Conservation (phyloP, 106 monocot genomes). For the Vanilla planifolia region DNA sequence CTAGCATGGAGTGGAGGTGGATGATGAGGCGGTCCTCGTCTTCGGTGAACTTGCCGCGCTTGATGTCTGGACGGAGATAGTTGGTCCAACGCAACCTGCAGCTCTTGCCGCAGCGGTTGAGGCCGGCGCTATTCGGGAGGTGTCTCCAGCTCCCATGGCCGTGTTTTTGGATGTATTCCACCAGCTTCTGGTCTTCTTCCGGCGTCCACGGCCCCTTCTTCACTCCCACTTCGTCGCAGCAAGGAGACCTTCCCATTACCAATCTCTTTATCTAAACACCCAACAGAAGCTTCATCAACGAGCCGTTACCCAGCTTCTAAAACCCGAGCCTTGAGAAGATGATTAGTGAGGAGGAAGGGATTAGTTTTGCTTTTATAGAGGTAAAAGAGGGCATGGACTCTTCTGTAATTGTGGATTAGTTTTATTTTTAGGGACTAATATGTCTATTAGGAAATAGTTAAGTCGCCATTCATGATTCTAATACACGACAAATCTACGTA, state of each 20-base stretch:
- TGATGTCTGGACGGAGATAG: slow-evolving; percentile 56
- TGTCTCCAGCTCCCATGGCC: slow-evolving; percentile 48
- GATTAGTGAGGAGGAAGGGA: neutral
- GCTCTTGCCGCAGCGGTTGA: slow-evolving; percentile 66
- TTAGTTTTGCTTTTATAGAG: slow-evolving; percentile 5
- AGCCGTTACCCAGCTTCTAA: too few species aligned
- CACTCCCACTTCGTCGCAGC: slow-evolving; percentile 47
- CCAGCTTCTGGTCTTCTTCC: slow-evolving; percentile 52
- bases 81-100: slow-evolving; percentile 65
- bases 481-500: neutral
- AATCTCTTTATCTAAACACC: neutral
- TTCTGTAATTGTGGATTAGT: neutral
- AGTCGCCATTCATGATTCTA: neutral
- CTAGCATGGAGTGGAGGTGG: slow-evolving; percentile 46
- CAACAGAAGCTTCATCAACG: too few species aligned
- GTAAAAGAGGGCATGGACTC: neutral
- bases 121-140: slow-evolving; percentile 44
- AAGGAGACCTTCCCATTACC: slow-evolving; percentile 58
- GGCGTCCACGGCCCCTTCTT: slow-evolving; percentile 79
- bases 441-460: neutral
- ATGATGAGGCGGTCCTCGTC: slow-evolving; percentile 56
- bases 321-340: too few species aligned
- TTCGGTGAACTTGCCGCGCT: slow-evolving; percentile 46
- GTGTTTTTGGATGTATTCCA: slow-evolving; percentile 35
- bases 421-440: slow-evolving; percentile 5